Evolutionary conservation across 2,329 filamentous ascomycete genomes (phyloP), one percentile per base, ranked within the genome.

Genomic region (Pestalotiopsis sp.): DNA sequence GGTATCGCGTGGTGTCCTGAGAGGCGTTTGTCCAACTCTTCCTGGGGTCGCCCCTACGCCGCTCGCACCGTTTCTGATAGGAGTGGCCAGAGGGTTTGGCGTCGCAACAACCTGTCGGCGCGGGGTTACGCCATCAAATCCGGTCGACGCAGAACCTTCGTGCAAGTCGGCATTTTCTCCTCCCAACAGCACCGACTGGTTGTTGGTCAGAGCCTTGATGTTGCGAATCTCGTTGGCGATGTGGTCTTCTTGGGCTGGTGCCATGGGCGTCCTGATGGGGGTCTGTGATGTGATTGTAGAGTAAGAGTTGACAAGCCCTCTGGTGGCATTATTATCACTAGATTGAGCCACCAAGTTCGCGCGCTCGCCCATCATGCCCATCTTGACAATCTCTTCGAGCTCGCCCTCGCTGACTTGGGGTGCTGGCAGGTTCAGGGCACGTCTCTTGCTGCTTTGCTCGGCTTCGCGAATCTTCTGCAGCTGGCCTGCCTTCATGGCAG

Each of bases 151-250:
- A 59, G 87, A 83, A 5, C 94, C 94, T 76, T 97, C 93, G 68
- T 94, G 89, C 12, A 99, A 85, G 58, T 94, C 93, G 0, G 94
- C 95, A 75, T 98, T 98, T 73, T 99, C 96, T 14, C 95, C 96
- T 70, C 96, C 96, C 0, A 99, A 85, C 9, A 99, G 84, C 11
- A 93, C 97, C 23, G 96, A 98, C 75, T 98, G 93, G 0, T 95
- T 98, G 77, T 97, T 93, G 0, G 94, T 98, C 64, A 98, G 84
- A 7, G 96, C 93, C 72, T 93, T 90, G 62, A 98, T 97, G 78
- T 99, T 98, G 69, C 91, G 90, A 71, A 98, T 95, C 80, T 99
- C 96, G 78, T 98, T 99, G 72, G 95, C 94, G 69, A 99, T 96
- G 73, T 94, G 92, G 76, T 99, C 96, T 78, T 99, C 95, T 78